These are phyloP conservation scores for Kwoniella shivajii DNA, from an alignment of 1,284 basidiomycete species.

Conservation along the genomic window DNA sequence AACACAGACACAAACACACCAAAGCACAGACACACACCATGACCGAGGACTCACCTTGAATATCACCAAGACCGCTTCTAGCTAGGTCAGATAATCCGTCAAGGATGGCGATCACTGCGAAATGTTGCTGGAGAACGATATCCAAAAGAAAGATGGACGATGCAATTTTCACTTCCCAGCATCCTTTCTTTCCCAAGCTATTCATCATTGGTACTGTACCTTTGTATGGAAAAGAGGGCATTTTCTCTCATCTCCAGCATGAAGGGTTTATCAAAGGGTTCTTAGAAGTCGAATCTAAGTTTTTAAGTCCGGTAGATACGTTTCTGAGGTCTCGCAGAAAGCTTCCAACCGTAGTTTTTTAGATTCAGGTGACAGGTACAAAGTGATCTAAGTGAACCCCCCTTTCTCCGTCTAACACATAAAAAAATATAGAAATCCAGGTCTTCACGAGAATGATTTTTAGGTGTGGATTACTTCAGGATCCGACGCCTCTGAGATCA, in stretches of 20 bases:
- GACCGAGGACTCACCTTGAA: background rate
- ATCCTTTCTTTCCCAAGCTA: background rate
- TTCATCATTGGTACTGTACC: too few species aligned
- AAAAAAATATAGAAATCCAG: too few species aligned
- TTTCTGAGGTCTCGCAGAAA: background rate
- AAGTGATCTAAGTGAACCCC: too few species aligned
- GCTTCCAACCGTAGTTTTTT: background rate
- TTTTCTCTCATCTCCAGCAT: background rate
- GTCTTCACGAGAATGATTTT: too few species aligned
- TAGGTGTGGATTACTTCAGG: too few species aligned
- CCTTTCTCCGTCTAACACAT: too few species aligned
- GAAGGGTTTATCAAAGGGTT: background rate
- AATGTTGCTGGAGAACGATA: background rate
- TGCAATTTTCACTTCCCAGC: too few species aligned
- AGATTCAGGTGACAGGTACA: too few species aligned
- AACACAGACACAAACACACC: background rate
- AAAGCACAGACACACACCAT: background rate
- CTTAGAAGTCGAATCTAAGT: background rate
- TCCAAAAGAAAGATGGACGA: too few species aligned
- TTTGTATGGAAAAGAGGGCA: background rate
- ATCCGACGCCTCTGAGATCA: too few species aligned
- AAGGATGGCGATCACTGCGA: background rate
- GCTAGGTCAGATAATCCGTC: constrained; percentile 3
- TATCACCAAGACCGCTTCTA: constrained; percentile 4
- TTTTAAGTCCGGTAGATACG: background rate